Evolutionary conservation across 345 rosid species (phyloP).

Genomic region (Eucalyptus urophylla): DNA sequence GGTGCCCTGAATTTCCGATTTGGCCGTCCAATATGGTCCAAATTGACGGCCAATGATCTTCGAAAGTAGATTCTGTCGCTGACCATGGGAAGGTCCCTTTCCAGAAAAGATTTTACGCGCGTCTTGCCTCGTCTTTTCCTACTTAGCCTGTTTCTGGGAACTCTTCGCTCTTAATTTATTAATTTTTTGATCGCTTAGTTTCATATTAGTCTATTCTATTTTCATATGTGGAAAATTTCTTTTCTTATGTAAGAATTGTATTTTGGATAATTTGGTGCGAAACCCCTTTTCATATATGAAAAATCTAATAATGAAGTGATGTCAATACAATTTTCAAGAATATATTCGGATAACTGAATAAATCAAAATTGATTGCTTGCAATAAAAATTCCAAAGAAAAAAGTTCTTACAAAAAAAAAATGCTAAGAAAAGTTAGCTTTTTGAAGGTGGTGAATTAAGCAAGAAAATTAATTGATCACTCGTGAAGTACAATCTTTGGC

Average conservation of each 20-base stretch:
- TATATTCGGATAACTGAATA: neutral
- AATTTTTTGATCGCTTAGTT: neutral
- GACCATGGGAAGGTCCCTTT: neutral
- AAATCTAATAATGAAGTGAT: neutral
- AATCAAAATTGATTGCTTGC: neutral
- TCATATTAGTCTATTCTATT: neutral
- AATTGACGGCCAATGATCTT: too few species aligned
- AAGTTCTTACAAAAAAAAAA: neutral
- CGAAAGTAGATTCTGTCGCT: too few species aligned
- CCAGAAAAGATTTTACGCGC: neutral
- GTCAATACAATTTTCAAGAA: neutral
- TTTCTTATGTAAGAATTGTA: neutral
- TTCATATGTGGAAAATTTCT: neutral
- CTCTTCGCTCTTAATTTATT: neutral
- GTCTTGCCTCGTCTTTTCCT: neutral
- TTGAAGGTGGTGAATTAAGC: neutral
- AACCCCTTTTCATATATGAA: neutral
- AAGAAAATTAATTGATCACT: neutral
- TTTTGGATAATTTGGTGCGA: neutral
- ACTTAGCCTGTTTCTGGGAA: neutral
- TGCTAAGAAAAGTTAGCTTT: neutral
- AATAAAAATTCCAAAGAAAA: neutral
- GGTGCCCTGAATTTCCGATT: too few species aligned
- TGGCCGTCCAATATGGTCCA: too few species aligned
- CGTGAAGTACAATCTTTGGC: too few species aligned